Conservation (phyloP, 2,329 filamentous ascomycete species). For the Trichoderma asperellum region DNA sequence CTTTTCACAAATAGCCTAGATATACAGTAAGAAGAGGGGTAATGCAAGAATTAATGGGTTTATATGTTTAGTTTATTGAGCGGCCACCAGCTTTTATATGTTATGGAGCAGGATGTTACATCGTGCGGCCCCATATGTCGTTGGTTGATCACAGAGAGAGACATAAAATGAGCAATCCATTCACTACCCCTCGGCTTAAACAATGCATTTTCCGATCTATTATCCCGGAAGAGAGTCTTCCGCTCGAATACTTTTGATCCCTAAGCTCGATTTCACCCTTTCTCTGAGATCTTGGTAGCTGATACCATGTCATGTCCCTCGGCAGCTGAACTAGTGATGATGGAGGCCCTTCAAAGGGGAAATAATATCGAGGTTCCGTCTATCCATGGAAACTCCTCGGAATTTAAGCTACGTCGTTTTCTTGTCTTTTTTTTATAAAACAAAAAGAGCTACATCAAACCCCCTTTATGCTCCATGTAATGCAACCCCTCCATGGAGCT, state of each 20-base stretch:
- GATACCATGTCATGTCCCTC: background rate
- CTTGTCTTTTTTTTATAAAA: background rate
- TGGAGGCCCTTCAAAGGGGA: background rate
- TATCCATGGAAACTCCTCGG: slow-evolving; percentile 19
- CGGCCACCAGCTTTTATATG: background rate
- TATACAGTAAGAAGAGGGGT: background rate
- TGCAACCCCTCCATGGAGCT: background rate
- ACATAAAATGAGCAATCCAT: background rate
- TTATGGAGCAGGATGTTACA: background rate
- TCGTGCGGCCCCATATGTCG: background rate
- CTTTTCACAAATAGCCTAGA: background rate
- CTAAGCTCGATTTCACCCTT: background rate
- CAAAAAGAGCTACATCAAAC: background rate
- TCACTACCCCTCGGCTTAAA: background rate
- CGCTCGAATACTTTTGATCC: background rate
- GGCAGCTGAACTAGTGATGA: too few relatives aligned
- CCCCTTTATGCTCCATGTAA: background rate
- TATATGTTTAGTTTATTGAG: background rate
- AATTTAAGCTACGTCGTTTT: background rate
- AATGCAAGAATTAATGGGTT: background rate
- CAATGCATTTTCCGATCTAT: background rate
- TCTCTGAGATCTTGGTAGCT: background rate
- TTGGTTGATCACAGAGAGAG: background rate
- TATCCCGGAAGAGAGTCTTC: background rate
- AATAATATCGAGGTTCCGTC: background rate